Evolutionary conservation across 2,329 filamentous ascomycete genomes (phyloP).

Genomic region (Zasmidium citrigriseum): DNA sequence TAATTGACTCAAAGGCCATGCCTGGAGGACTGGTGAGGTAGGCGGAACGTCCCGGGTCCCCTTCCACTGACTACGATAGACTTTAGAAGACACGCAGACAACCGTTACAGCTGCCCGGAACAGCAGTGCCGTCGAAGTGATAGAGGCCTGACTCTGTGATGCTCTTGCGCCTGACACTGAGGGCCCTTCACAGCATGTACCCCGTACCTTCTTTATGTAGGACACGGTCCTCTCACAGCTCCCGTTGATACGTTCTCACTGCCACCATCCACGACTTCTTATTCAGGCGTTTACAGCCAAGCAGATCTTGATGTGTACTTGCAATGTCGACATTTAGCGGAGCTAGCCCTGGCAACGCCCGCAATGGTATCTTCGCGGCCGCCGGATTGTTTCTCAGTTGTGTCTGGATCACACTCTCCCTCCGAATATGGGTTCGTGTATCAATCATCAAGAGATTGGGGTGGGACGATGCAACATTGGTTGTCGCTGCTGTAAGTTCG

Average conservation of each 20-base stretch:
- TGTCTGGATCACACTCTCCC: slow-evolving; percentile 39
- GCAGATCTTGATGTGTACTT: not conserved
- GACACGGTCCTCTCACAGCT: not conserved
- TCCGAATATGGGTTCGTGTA: slow-evolving; percentile 44
- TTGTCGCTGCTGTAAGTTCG: slow-evolving; percentile 39
- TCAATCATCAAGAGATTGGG: slow-evolving; percentile 43
- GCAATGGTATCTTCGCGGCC: slow-evolving; percentile 8
- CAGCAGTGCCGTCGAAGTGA: not conserved
- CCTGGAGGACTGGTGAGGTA: not conserved
- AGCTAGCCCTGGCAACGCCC: slow-evolving; percentile 1
- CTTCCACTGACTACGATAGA: not conserved
- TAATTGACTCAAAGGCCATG: not conserved
- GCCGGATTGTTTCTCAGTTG: slow-evolving; percentile 10
- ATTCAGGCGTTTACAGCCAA: not conserved
- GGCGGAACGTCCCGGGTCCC: not conserved
- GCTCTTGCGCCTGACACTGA: not conserved
- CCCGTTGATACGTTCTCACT: not conserved
- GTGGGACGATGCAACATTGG: slow-evolving; percentile 46
- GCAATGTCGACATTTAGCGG: slow-evolving; percentile 11
- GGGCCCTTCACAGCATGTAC: not conserved
- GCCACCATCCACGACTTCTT: not conserved
- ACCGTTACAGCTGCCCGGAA: slow-evolving; percentile 1
- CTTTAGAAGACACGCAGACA: slow-evolving; percentile 5
- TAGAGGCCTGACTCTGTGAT: slow-evolving; percentile 7
- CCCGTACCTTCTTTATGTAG: too few species aligned